phyloP scores from a whole-genome alignment of 2,329 filamentous ascomycete genomes.

The Paecilomyces sp. region DNA sequence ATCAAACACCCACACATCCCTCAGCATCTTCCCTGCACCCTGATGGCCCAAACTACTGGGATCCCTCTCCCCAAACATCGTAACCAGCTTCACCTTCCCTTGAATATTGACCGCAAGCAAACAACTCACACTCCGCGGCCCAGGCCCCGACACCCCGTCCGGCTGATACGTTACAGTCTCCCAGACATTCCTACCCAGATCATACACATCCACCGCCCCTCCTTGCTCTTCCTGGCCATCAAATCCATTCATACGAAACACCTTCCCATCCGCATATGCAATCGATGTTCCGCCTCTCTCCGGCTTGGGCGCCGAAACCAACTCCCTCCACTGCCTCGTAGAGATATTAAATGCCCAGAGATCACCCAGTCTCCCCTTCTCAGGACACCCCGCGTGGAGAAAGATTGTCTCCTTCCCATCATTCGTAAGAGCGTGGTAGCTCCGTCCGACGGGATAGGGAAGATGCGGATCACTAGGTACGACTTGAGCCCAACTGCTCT shows the following conservation, averaged over 20 bases:
- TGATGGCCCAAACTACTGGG: constrained; percentile 47
- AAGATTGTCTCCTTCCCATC: constrained; percentile 63
- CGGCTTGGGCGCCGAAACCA: constrained; percentile 60
- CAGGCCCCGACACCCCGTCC: constrained; percentile 41
- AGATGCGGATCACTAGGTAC: constrained; percentile 44
- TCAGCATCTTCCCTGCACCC: constrained; percentile 51
- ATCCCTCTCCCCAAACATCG: constrained; percentile 48
- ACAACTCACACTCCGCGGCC: constrained; percentile 43
- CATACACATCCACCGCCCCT: constrained; percentile 60
- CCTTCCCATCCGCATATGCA: constrained; percentile 53
- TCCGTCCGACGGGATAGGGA: constrained; percentile 57
- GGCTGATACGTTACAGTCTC: constrained; percentile 18
- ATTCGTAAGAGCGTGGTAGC: constrained; percentile 59
- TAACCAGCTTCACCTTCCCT: constrained; percentile 36
- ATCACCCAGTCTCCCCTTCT: constrained; percentile 57
- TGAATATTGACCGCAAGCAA: constrained; percentile 35
- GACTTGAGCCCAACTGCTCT: constrained; percentile 58
- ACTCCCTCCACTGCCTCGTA: constrained; percentile 58
- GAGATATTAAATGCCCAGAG: constrained; percentile 71
- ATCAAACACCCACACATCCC: constrained; percentile 45
- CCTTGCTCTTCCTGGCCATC: constrained; percentile 65
- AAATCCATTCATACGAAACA: constrained; percentile 77
- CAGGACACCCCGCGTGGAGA: constrained; percentile 68
- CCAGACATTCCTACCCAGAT: constrained; percentile 35
- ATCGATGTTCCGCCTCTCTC: constrained; percentile 62